Evolutionary conservation across 148 eudicot species (phyloP), one percentile per base, ranked within the genome.

Genomic region (Chenopodium berlandieri): DNA sequence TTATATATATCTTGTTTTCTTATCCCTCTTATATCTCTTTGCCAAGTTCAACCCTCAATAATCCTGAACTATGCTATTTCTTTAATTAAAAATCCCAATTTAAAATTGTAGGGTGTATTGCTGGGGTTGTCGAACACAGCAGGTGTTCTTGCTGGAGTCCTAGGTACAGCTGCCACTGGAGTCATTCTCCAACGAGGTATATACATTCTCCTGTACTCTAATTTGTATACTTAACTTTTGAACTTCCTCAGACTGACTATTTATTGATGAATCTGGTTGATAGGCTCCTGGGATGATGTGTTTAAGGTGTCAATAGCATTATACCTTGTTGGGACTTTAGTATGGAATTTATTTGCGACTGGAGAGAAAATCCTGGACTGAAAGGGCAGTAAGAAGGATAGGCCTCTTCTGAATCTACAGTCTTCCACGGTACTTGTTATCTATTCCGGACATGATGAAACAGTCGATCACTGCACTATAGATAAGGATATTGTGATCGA

Each of bases 131-230:
- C 99, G 22, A 96, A 96, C 82, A 96, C 98, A 47, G 98, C 98
- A 3, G 98, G 99, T 66, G 99, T 94, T 71, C 92, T 96, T 66
- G 99, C 99, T 85, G 98, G 98, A 73, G 94, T 96, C 82, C 91
- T 96, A 75, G 97, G 97, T 73, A 96, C 99, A 68, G 99, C 99
- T 85, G 98, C 93, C 85, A 95, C 99, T 31, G 97, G 99, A 78
- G 89, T 88, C 87, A 95, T 94, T 83, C 95, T 95, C 83, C 95
- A 93, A 85, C 88, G 87, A 85, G 98, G 99, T 96, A 89, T 50
- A 60, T n/a, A 1, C 10, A 66, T 19, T 12, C 32, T 19, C 40
- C 32, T 65, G 20, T 78, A 22, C 44, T 20, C 46, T 19, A 1
- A 11, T 31, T 46, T 60, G 56, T 14, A 46, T 63, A 44, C 74